phyloP scores from a whole-genome alignment of 495 filamentous ascomycete genomes.

The Penicillium silybi region DNA sequence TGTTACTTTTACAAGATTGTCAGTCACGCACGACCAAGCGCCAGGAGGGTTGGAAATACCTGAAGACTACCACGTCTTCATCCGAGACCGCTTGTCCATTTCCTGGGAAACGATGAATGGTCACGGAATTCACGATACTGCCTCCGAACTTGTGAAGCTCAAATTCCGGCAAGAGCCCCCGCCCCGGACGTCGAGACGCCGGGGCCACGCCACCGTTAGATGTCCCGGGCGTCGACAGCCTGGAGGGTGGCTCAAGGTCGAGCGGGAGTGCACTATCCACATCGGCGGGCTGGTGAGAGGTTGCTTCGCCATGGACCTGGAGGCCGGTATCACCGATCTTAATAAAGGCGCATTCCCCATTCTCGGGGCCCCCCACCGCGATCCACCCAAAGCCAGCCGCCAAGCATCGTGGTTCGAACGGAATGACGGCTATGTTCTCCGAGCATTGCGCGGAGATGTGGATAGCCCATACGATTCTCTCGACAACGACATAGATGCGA shows the following conservation, averaged over 20 bases:
- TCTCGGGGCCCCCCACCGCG: conserved; percentile 75
- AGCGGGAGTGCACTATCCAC: conserved; percentile 60
- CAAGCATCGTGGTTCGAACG: conserved; percentile 81
- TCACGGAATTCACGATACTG: conserved; percentile 67
- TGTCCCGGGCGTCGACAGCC: conserved; percentile 23
- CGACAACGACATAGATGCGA: conserved; percentile 77
- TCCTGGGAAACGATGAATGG: conserved; percentile 57
- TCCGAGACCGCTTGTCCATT: conserved; percentile 43
- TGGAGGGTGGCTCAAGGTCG: conserved; percentile 43
- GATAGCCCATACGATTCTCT: conserved; percentile 67
- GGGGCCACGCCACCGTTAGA: conserved; percentile 25
- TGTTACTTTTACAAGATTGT: conserved; percentile 55
- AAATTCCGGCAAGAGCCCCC: conserved; percentile 40
- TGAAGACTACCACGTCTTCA: conserved; percentile 63
- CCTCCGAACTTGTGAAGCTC: conserved; percentile 52
- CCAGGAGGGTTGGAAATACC: conserved; percentile 32
- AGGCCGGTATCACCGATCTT: conserved; percentile 45
- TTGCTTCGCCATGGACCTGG: conserved; percentile 27
- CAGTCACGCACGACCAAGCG: neutral
- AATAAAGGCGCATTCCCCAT: conserved; percentile 81
- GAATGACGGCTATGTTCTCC: conserved; percentile 70
- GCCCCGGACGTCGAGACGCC: conserved; percentile 21
- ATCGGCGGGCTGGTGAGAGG: conserved; percentile 41
- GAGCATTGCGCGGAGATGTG: conserved; percentile 67
- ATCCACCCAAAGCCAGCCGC: conserved; percentile 83